Conservation (phyloP, 257 asterid genomes). For the Leptodermis oblonga region DNA sequence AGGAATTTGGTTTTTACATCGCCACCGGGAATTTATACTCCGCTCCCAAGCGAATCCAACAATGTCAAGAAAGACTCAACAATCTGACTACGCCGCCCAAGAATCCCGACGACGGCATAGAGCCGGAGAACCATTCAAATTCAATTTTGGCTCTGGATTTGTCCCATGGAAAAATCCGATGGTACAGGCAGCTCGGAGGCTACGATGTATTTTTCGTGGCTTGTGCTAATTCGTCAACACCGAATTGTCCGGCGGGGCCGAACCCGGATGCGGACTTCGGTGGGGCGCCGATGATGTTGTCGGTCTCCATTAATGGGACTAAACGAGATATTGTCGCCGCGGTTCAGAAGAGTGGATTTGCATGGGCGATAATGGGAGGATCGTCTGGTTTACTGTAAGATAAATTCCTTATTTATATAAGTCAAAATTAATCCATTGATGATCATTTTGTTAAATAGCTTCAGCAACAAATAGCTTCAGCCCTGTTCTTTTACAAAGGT, state of each 20-base stretch:
- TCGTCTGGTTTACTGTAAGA: not conserved
- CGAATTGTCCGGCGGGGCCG: not conserved
- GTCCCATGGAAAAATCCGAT: not conserved
- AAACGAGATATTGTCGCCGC: not conserved
- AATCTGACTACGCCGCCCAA: not conserved
- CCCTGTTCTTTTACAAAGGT: no score
- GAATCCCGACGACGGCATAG: not conserved
- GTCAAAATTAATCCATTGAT: no score
- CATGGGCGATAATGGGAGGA: slow-evolving; percentile 1
- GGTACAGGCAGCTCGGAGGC: slow-evolving; percentile 5
- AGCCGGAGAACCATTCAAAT: not conserved
- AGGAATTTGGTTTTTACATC: not conserved
- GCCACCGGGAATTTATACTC: slow-evolving; percentile 4
- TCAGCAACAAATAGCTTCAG: no score
- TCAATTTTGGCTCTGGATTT: not conserved
- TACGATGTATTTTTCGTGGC: slow-evolving; percentile 1
- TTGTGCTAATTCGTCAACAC: not conserved
- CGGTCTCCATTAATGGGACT: not conserved
- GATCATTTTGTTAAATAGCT: no score
- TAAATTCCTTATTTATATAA: no score
- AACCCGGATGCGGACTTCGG: slow-evolving; percentile 5
- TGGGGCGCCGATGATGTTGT: not conserved
- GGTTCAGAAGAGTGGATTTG: not conserved
- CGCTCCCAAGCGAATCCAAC: not conserved
- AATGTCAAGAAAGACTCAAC: not conserved